Conservation (phyloP, 2,329 filamentous ascomycete genomes). For the Trichoderma sp. region DNA sequence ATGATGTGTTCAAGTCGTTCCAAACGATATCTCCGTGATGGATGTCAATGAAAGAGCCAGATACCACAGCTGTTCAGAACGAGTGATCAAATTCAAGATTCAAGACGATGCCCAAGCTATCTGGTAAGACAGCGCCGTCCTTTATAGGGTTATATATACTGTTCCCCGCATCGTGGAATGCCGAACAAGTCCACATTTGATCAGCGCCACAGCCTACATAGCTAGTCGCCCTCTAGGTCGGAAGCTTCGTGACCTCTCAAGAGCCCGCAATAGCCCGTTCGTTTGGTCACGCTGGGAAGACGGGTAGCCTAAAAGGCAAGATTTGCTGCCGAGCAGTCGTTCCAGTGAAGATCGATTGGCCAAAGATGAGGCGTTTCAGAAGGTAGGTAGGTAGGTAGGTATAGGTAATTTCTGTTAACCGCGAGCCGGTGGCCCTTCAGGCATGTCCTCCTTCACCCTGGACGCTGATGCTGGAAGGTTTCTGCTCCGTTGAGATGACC, state of each 20-base stretch:
- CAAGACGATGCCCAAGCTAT: background rate
- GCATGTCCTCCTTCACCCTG: too few species aligned
- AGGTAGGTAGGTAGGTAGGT: too few species aligned
- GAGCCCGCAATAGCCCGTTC: background rate
- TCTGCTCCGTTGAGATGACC: too few species aligned
- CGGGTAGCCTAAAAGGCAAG: background rate
- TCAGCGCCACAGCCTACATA: conserved; percentile 12
- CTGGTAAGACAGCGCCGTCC: background rate
- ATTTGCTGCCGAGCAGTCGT: too few species aligned
- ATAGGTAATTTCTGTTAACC: too few species aligned
- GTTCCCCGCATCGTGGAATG: conserved; percentile 22
- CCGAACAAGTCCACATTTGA: conserved; percentile 12
- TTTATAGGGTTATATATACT: background rate
- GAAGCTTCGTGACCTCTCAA: background rate
- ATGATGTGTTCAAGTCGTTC: background rate
- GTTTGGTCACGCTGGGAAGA: background rate
- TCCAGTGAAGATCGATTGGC: too few species aligned
- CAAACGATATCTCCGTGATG: background rate
- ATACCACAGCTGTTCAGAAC: background rate
- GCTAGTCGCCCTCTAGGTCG: background rate
- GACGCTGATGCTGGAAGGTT: too few species aligned
- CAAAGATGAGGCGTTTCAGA: too few species aligned
- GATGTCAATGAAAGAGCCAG: background rate
- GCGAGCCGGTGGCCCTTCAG: too few species aligned
- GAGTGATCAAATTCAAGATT: background rate